Evolutionary conservation across 306 rosid genomes (phyloP).

Genomic region (Canavalia gladiata): DNA sequence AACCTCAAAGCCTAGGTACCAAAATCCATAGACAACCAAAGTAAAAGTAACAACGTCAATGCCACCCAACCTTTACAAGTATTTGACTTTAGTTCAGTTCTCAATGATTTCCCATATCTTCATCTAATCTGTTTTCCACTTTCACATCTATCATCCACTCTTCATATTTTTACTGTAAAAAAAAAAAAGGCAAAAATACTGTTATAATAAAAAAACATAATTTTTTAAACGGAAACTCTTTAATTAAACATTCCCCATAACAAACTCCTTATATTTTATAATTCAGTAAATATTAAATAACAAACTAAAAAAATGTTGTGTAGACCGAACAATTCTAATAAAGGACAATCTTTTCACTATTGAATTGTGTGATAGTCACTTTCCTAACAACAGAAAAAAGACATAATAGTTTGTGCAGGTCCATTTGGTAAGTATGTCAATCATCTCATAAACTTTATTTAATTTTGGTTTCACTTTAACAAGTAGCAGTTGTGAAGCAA

Average conservation of each 20-base stretch:
- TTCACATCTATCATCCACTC: not conserved
- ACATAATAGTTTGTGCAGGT: not conserved
- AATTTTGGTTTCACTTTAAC: not conserved
- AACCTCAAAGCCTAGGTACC: not conserved
- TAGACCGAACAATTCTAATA: not conserved
- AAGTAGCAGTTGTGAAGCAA: constrained; percentile 7
- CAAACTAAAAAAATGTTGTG: not conserved
- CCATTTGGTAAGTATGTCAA: constrained; percentile 35
- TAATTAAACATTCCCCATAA: not conserved
- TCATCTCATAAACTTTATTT: not conserved
- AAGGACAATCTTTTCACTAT: not conserved
- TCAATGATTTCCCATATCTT: not conserved
- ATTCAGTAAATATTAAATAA: not conserved
- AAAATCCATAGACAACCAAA: not conserved
- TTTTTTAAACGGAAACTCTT: not conserved
- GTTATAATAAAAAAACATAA: not conserved
- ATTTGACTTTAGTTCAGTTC: not conserved
- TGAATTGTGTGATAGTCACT: not conserved
- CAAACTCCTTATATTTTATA: not conserved
- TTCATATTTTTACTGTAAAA: not conserved
- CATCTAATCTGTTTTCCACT: not conserved
- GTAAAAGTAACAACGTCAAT: not conserved
- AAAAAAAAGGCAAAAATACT: not conserved
- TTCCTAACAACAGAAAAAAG: not conserved
- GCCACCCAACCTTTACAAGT: not conserved